phyloP scores from a whole-genome alignment of 73 alveolate genomes.

The Loxodes magnus region DNA sequence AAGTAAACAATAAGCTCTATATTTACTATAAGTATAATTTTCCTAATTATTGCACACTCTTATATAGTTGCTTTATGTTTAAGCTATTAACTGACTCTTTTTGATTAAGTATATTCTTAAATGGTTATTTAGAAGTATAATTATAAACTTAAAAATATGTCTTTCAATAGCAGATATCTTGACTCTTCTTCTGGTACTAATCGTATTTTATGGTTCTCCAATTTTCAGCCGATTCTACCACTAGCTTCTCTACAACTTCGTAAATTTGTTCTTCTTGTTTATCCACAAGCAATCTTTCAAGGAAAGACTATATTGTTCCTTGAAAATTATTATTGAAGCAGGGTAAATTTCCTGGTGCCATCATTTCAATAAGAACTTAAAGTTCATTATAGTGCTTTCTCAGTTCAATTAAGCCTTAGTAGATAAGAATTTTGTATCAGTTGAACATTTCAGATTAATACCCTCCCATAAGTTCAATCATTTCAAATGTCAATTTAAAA shows the following conservation, averaged over 20 bases:
- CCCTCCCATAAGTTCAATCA: conserved; percentile 44
- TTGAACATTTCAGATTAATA: conserved; percentile 26
- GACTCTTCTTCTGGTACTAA: conserved; percentile 62
- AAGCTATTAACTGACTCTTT: no score
- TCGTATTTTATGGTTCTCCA: conserved; percentile 87
- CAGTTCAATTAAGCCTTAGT: conserved; percentile 76
- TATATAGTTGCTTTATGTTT: no score
- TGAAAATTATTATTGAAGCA: conserved; percentile 23
- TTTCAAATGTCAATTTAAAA: conserved; percentile 91
- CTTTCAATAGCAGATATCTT: conserved; percentile 37
- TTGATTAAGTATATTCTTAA: no score
- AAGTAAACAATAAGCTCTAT: no score
- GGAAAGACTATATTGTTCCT: conserved; percentile 20
- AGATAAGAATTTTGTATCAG: conserved; percentile 58
- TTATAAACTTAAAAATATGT: no score
- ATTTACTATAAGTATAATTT: no score
- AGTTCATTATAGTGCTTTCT: conserved; percentile 85
- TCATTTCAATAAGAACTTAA: conserved; percentile 57
- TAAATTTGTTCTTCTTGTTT: conserved; percentile 27
- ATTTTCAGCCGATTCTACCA: conserved; percentile 44
- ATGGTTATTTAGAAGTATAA: no score
- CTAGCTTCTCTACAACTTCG: conserved; percentile 55
- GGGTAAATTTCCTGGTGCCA: conserved; percentile 43
- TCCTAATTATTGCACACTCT: no score
- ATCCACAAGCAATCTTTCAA: conserved; percentile 10